Evolutionary conservation across 2,329 filamentous ascomycete genomes (phyloP).

Genomic region (Celoporthe dispersa): DNA sequence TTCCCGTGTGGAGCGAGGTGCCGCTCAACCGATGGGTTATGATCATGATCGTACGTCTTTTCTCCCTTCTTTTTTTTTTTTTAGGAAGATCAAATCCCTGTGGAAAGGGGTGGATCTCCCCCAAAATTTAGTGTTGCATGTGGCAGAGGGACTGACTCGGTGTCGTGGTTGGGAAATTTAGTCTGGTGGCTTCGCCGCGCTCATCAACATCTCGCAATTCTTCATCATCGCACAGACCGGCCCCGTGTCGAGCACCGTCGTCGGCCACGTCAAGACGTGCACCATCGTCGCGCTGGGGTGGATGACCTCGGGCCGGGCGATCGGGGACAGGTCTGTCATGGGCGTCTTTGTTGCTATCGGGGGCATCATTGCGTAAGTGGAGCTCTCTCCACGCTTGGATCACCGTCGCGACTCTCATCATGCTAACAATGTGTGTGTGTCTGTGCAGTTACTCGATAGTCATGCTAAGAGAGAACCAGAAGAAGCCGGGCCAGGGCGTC

Average conservation of each 20-base stretch:
- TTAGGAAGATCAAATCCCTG: not conserved
- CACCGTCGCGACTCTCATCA: not conserved
- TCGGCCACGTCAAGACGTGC: constrained; percentile 69
- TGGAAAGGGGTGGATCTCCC: not conserved
- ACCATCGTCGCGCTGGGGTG: constrained; percentile 68
- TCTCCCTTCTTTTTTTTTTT: not conserved
- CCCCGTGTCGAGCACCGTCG: constrained; percentile 67
- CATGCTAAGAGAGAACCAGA: constrained; percentile 50
- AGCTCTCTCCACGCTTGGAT: constrained; percentile 43
- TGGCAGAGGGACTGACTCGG: constrained; percentile 21
- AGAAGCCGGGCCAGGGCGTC: constrained; percentile 25
- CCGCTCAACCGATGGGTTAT: constrained; percentile 58
- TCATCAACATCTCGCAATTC: constrained; percentile 69
- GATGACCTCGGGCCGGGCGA: constrained; percentile 58
- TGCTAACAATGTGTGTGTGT: constrained; percentile 15
- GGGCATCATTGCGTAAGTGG: constrained; percentile 60
- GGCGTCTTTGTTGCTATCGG: constrained; percentile 61
- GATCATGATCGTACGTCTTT: constrained; percentile 57
- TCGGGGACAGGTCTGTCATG: constrained; percentile 58
- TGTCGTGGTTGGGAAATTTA: constrained; percentile 35
- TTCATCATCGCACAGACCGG: constrained; percentile 67
- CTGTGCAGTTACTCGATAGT: constrained; percentile 49
- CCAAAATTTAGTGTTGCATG: not conserved
- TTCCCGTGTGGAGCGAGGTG: constrained; percentile 60
- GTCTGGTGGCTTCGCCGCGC: constrained; percentile 65